Percentiles rank a stretch among this genome's conserved stretches.
phyloP scores from a whole-genome alignment of 768 basidiomycete species.

The Podaxis sp. region DNA sequence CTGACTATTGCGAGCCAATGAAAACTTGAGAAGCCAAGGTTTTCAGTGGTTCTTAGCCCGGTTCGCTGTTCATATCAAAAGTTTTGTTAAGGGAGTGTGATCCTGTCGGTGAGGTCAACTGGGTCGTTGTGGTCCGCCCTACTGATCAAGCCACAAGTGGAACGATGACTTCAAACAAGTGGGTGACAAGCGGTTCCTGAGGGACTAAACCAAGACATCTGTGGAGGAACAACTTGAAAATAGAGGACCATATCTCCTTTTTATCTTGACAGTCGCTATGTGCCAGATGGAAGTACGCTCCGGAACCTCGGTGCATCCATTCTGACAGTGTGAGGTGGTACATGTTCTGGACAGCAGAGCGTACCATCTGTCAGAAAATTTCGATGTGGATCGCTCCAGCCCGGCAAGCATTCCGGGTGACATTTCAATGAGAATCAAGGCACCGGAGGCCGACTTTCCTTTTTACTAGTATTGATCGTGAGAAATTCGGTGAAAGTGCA shows the following conservation, averaged over 20 bases:
- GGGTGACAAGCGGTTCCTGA: not conserved
- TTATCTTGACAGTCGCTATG: not conserved
- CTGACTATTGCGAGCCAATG: not conserved
- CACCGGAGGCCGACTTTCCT: not conserved
- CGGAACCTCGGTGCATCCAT: not conserved
- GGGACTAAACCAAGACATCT: no score
- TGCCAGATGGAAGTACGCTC: not conserved
- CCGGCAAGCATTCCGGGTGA: not conserved
- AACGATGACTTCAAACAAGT: not conserved
- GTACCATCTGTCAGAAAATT: conserved; percentile 7
- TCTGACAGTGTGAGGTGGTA: not conserved
- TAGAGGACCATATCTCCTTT: not conserved
- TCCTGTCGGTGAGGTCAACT: not conserved
- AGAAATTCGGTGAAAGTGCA: conserved; percentile 9
- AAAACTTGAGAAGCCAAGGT: not conserved
- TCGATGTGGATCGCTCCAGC: not conserved
- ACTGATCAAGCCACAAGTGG: not conserved
- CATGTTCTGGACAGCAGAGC: not conserved
- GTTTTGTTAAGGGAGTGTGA: not conserved
- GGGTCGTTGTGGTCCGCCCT: not conserved
- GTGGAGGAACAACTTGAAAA: not conserved
- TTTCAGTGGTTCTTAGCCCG: not conserved
- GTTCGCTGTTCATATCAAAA: not conserved
- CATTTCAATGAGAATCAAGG: not conserved
- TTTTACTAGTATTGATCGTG: not conserved